These are phyloP conservation scores for Scleromitrula shiraiana DNA, from an alignment of 2,329 filamentous ascomycete species.

Conservation along the genomic window DNA sequence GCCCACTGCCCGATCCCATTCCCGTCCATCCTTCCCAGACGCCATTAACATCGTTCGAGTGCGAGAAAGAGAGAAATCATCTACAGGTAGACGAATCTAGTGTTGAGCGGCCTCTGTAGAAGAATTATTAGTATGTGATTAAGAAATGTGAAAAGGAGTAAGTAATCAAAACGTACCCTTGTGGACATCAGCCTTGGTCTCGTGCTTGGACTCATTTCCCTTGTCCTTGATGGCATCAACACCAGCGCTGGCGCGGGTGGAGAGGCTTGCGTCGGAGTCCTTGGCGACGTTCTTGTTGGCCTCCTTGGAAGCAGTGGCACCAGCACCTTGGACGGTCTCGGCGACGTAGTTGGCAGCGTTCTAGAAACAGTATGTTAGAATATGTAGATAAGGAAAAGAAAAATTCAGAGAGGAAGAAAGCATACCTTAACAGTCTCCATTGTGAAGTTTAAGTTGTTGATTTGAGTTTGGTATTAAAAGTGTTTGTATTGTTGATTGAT, in stretches of 20 bases:
- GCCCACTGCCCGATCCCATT: no score
- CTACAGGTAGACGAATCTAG: constrained; percentile 19
- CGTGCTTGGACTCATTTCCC: constrained; percentile 43
- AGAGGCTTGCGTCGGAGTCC: constrained; percentile 37
- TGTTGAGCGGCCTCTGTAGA: constrained; percentile 29
- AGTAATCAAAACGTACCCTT: constrained; percentile 30
- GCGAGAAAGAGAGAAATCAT: background rate
- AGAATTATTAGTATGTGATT: constrained; percentile 8
- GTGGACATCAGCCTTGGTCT: constrained; percentile 40
- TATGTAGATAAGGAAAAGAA: background rate
- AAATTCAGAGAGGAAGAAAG: background rate
- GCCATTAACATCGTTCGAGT: constrained; percentile 8
- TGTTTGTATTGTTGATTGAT: constrained; percentile 15
- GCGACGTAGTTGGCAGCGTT: constrained; percentile 49
- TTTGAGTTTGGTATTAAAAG: constrained; percentile 13
- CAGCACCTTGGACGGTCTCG: constrained; percentile 43
- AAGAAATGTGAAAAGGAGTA: background rate
- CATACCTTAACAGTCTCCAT: constrained; percentile 32
- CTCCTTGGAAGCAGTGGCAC: constrained; percentile 45
- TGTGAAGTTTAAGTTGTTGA: constrained; percentile 20
- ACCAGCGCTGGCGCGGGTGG: constrained; percentile 42
- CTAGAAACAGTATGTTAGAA: constrained; percentile 18
- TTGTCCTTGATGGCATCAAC: constrained; percentile 45
- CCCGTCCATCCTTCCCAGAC: constrained; percentile 4
- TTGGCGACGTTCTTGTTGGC: constrained; percentile 51